A percentile compares a stretch with the other conserved stretches of the same genome.
These are phyloP conservation scores for Neostapfia colusana DNA, from an alignment of 176 grass and related monocot genomes.

Conservation along the genomic window DNA sequence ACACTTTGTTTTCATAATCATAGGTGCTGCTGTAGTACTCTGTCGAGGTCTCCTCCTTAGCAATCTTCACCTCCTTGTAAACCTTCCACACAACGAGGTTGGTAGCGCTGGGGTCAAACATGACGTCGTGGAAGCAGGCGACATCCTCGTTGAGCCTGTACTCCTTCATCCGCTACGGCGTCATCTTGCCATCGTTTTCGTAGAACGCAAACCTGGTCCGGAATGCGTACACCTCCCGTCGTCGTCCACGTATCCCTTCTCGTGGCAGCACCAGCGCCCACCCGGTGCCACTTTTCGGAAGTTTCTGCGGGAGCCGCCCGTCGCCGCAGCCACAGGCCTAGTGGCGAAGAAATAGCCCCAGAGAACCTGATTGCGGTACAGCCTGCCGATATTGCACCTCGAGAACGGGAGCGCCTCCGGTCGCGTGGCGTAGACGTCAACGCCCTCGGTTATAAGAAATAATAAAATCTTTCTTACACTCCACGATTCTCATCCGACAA, in stretches of 20 bases:
- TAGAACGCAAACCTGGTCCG: constrained; percentile 15
- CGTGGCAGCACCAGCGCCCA: constrained; percentile 3
- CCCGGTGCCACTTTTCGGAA: background rate
- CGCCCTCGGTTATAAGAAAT: too few species aligned
- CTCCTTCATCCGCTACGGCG: constrained; percentile 32
- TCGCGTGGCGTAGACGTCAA: constrained; percentile 10
- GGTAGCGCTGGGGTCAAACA: constrained; percentile 9
- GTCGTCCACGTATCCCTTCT: background rate
- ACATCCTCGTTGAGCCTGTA: constrained; percentile 17
- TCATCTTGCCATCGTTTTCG: background rate
- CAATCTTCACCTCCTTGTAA: background rate
- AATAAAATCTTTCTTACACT: too few species aligned
- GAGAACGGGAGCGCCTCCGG: constrained; percentile 19
- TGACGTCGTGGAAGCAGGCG: constrained; percentile 10
- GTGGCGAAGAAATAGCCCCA: background rate
- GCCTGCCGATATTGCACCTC: too few species aligned
- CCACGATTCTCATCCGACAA: too few species aligned
- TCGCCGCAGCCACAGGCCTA: background rate
- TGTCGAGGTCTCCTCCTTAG: background rate
- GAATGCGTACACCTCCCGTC: constrained; percentile 19
- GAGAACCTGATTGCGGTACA: background rate
- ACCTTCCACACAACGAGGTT: constrained; percentile 22
- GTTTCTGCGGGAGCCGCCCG: background rate
- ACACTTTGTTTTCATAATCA: background rate
- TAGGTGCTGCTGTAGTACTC: background rate